These are phyloP conservation scores for Vigna unguiculata DNA, from an alignment of 306 rosid genomes.

Conservation along the genomic window DNA sequence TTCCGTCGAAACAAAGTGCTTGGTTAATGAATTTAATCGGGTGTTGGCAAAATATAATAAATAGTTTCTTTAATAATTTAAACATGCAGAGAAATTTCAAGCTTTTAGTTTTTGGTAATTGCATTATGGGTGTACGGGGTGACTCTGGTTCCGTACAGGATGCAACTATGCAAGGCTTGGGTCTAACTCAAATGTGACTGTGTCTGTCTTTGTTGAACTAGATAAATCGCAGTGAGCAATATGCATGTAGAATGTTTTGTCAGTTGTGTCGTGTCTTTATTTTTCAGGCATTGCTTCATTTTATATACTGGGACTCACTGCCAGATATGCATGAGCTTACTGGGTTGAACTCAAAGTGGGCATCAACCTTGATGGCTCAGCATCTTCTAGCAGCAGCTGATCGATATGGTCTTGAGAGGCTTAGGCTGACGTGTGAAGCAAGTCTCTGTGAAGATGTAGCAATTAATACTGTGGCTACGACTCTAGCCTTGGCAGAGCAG, in stretches of 20 bases:
- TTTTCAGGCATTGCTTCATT: slow-evolving; percentile 84
- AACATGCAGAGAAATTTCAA: slow-evolving; percentile 8
- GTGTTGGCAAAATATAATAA: background rate
- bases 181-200: slow-evolving; percentile 32
- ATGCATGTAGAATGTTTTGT: slow-evolving; percentile 36
- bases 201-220: slow-evolving; percentile 22
- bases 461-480: slow-evolving; percentile 83
- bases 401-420: slow-evolving; percentile 82
- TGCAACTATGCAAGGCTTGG: slow-evolving; percentile 1
- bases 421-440: slow-evolving; percentile 72
- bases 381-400: slow-evolving; percentile 97
- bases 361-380: slow-evolving; percentile 82
- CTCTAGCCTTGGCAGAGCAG: slow-evolving; percentile 91
- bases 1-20: too few species aligned
- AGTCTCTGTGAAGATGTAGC: slow-evolving; percentile 76
- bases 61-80: background rate
- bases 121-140: background rate
- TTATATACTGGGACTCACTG: slow-evolving; percentile 82
- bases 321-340: slow-evolving; percentile 83
- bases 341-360: slow-evolving; percentile 69
- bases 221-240: slow-evolving; percentile 39
- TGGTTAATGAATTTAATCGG: background rate
- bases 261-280: slow-evolving; percentile 27
- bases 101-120: slow-evolving; percentile 29
- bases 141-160: slow-evolving; percentile 8